Conservation (phyloP, 208 protist genomes). For the Acanthamoeba triangularis region DNA sequence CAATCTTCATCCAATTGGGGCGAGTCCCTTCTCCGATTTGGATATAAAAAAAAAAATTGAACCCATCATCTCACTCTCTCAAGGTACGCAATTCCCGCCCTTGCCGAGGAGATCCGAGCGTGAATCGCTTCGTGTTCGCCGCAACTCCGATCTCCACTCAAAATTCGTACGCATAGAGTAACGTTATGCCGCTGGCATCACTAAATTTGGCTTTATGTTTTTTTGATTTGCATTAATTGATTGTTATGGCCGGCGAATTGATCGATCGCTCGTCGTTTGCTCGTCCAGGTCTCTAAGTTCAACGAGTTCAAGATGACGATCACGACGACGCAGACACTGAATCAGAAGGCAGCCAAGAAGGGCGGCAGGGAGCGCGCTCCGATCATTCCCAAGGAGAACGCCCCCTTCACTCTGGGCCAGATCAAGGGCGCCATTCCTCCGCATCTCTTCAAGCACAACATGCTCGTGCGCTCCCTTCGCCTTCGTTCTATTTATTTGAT, state of each 20-base stretch:
- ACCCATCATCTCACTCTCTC: background rate
- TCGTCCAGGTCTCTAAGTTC: background rate
- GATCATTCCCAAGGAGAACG: background rate
- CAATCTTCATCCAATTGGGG: background rate
- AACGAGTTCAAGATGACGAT: constrained; percentile 45
- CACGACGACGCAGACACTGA: constrained; percentile 55
- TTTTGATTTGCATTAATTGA: too few relatives aligned
- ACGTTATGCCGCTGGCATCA: too few relatives aligned
- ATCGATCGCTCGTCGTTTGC: too few relatives aligned
- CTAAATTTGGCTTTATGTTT: too few relatives aligned
- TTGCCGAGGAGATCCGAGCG: too few relatives aligned
- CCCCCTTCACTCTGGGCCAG: constrained; percentile 58
- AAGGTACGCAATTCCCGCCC: background rate
- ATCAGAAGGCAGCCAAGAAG: constrained; percentile 65
- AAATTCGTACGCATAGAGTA: too few relatives aligned
- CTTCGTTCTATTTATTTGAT: constrained; percentile 17
- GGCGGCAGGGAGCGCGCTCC: background rate
- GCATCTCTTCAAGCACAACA: constrained; percentile 80
- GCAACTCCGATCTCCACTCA: too few relatives aligned
- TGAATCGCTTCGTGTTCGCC: too few relatives aligned
- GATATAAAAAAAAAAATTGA: background rate
- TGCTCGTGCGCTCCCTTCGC: constrained; percentile 2
- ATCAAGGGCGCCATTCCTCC: constrained; percentile 80
- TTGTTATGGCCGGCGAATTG: too few relatives aligned
- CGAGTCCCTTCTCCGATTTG: background rate